phyloP scores from a whole-genome alignment of 2,329 filamentous ascomycete species.

The Talaromyces sp. region DNA sequence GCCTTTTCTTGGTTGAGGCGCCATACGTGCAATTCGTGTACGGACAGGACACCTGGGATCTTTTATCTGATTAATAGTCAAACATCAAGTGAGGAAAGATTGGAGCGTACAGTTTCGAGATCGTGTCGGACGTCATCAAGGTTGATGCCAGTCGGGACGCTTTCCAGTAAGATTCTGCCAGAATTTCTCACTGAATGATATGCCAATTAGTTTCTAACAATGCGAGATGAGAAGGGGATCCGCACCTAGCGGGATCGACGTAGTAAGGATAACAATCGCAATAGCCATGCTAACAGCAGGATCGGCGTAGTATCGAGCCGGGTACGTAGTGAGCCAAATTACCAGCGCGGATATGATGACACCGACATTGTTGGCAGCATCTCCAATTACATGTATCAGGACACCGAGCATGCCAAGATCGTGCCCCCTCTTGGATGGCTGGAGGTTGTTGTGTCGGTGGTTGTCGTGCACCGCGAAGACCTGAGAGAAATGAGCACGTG shows the following conservation, averaged over 20 bases:
- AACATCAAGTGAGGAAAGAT: neutral
- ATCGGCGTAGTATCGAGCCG: slow-evolving; percentile 66
- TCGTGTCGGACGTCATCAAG: slow-evolving; percentile 65
- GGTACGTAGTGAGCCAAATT: slow-evolving; percentile 62
- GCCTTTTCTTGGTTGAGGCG: slow-evolving; percentile 66
- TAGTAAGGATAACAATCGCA: slow-evolving; percentile 65
- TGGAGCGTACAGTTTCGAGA: slow-evolving; percentile 55
- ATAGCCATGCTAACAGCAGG: slow-evolving; percentile 67
- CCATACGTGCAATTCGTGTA: slow-evolving; percentile 77
- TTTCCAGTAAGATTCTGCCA: slow-evolving; percentile 66
- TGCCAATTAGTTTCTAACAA: neutral
- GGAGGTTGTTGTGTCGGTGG: slow-evolving; percentile 10
- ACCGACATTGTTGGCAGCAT: slow-evolving; percentile 72
- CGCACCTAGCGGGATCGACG: slow-evolving; percentile 57
- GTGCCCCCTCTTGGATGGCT: slow-evolving; percentile 7
- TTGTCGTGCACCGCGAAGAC: slow-evolving; percentile 1
- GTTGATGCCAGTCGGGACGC: slow-evolving; percentile 59
- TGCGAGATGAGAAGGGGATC: neutral
- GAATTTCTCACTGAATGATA: slow-evolving; percentile 26
- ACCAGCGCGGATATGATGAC: slow-evolving; percentile 68
- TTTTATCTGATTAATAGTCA: neutral
- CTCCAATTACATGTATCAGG: slow-evolving; percentile 67
- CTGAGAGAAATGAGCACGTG: neutral
- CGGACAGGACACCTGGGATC: slow-evolving; percentile 58
- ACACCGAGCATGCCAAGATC: slow-evolving; percentile 73